Base-by-base conservation (phyloP, 345 rosid species). In the Viola odorata region DNA sequence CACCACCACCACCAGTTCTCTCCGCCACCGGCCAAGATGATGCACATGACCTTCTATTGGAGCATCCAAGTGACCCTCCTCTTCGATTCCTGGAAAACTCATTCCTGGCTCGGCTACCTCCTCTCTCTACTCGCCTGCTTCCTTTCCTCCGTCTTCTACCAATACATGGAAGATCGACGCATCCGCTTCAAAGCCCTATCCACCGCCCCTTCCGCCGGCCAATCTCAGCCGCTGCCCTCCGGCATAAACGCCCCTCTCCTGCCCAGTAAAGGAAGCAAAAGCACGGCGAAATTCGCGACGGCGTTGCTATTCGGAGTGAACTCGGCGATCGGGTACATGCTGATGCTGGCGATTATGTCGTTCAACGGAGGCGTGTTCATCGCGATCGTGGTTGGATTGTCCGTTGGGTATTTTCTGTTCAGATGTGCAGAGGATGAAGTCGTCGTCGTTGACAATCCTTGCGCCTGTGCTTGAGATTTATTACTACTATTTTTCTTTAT, bases 21-120 rank as follows among this genome's bases (percentile, higher is more conserved):
- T 23, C 10, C 57, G 4, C 4, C 41, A 53, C 36, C 40, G 10
- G 8, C 48, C 15, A 64, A 60, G 36, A 72, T 72, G 75, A 72
- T 72, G 75, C 75, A 72, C 55, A 72, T 72, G 75, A 72, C 75
- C 58, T 66, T 72, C 12, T 72, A 72, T 55, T 72, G 75, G 75
- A 67, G 75, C 17, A 51, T 17, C 2, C 45, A 61, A 23, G 75
- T 66, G 3, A 72, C 75, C 5, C 70, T 72, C 36, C 65, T 72
- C 37, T 44, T 72, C 44, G 71, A 72, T 52, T 65, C 71, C 0
- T 72, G 75, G 75, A 61, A 61, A 49, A 72, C 75, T n/a, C 57
- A 61, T 49, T 49, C 70, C 6, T 72, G 59, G 67, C 58, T 49
- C 2, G 37, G 62, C 47, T 72, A 72, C 47, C 50, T 62, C 55